Base-by-base conservation (phyloP, 2,329 filamentous ascomycete genomes). In the Capronia epimyces region DNA sequence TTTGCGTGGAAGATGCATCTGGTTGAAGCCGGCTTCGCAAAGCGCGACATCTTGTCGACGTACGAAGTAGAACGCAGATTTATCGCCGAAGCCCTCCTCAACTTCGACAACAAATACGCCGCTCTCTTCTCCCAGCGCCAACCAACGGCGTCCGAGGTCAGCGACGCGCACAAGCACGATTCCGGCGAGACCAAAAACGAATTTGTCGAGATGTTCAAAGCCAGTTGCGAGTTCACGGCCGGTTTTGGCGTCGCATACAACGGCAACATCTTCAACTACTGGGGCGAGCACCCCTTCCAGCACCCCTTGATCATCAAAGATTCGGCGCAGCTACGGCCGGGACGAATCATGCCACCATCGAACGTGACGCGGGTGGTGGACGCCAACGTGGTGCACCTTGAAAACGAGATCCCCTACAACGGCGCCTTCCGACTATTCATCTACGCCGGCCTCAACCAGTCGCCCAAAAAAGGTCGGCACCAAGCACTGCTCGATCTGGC, bases 1-100 rank as follows among this genome's bases (percentile, higher is more conserved):
- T 75, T 97, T 34, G 90, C 90, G 6, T 97, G 90, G 90, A 97
- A 97, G 73, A 87, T 96, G 45, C 90, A 95, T 65, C 83, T 87
- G 29, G 91, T 96, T 8, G 89, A 95, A 66, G 77, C 78, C 21
- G 89, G 89, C 10, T 87, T 95, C 60, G 87, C 89, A 1, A 72
- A 82, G 24, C 84, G 87, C 54, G 79, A 80, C 2, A 76, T 93
- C 15, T 78, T 97, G 44, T 80, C 83, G 55, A 93, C 90, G 0
- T 97, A 96, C 67, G 88, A 96, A 70, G 76, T 78, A 2, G 90
- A 96, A 70, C 84, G 90, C 50, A 90, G 87, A 66, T 77, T 85
- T 50, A 84, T 94, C 36, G 91, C 91, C 3, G 86, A 95, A 69
- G 86, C 81, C 9, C 78, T 96, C 0, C 76, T 96, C 10, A 77